These are phyloP conservation scores for Oxalis stricta DNA, from an alignment of 441 rosid genomes.

Conservation along the genomic window DNA sequence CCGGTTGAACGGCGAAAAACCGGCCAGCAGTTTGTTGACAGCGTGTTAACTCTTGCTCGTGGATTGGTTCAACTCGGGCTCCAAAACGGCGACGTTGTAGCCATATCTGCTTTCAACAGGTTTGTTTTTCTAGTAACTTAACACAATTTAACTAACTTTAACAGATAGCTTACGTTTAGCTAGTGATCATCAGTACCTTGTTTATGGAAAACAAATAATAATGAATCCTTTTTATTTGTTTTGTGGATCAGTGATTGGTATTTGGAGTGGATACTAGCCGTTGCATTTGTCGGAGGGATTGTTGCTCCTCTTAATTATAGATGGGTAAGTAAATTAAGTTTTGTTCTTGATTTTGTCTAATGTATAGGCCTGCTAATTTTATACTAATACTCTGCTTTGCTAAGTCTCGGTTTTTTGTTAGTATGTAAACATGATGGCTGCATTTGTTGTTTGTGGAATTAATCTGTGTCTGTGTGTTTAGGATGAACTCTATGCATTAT, in stretches of 20 bases:
- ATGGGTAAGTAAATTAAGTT: constrained; percentile 49
- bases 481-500: no score
- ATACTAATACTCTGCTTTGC: no score
- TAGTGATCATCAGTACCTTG: no score
- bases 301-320: constrained; percentile 71
- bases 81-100: constrained; percentile 42
- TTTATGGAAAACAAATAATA: no score
- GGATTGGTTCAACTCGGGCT: constrained; percentile 41
- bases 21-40: constrained; percentile 41
- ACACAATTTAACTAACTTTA: no score
- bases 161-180: no score
- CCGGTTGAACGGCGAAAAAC: constrained; percentile 35
- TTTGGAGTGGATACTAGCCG: constrained; percentile 60
- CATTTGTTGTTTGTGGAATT: no score
- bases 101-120: constrained; percentile 71
- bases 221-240: not conserved
- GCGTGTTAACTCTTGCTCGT: constrained; percentile 37
- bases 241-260: constrained; percentile 41
- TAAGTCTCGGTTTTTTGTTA: no score
- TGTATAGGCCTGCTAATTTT: no score
- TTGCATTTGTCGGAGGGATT: constrained; percentile 61
- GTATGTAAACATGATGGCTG: no score
- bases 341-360: no score
- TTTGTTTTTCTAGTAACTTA: not conserved
- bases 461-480: no score